These are phyloP conservation scores for Microstroma glucosiphilum DNA, from an alignment of 1,284 basidiomycete species.

Conservation along the genomic window DNA sequence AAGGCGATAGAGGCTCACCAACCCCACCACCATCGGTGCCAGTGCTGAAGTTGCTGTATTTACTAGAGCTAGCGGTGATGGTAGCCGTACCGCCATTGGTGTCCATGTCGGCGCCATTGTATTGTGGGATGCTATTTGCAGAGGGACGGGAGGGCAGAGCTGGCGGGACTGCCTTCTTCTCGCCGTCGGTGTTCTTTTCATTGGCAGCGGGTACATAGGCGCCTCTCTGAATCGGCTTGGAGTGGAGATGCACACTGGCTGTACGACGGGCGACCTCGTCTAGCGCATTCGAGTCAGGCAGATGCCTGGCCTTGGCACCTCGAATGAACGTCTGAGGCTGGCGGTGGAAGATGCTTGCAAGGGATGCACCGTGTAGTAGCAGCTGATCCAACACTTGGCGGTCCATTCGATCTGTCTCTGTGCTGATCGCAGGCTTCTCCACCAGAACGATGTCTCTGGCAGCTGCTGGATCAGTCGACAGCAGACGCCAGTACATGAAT, in stretches of 20 bases:
- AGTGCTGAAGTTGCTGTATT: not conserved
- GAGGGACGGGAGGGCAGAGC: not conserved
- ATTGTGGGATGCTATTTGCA: not conserved
- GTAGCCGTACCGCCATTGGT: not conserved
- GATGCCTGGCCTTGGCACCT: constrained; percentile 28
- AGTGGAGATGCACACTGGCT: constrained; percentile 38
- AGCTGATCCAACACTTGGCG: constrained; percentile 48
- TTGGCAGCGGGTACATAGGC: not conserved
- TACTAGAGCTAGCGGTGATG: not conserved
- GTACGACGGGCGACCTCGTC: constrained; percentile 33
- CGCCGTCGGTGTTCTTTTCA: not conserved
- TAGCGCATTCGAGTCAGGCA: constrained; percentile 21
- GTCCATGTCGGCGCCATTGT: not conserved
- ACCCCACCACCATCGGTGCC: not conserved
- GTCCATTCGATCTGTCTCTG: constrained; percentile 89
- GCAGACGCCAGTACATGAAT: constrained; percentile 98
- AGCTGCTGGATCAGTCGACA: constrained; percentile 83
- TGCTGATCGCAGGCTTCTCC: constrained; percentile 93
- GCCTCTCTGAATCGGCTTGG: constrained; percentile 18
- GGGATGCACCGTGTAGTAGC: constrained; percentile 38
- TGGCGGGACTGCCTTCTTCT: not conserved
- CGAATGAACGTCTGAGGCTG: constrained; percentile 44
- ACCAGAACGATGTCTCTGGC: constrained; percentile 84
- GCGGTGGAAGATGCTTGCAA: constrained; percentile 43
- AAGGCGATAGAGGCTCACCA: constrained; percentile 9